Conservation (phyloP, 176 grass and related monocot species). For the Calamus simplicifolius region DNA sequence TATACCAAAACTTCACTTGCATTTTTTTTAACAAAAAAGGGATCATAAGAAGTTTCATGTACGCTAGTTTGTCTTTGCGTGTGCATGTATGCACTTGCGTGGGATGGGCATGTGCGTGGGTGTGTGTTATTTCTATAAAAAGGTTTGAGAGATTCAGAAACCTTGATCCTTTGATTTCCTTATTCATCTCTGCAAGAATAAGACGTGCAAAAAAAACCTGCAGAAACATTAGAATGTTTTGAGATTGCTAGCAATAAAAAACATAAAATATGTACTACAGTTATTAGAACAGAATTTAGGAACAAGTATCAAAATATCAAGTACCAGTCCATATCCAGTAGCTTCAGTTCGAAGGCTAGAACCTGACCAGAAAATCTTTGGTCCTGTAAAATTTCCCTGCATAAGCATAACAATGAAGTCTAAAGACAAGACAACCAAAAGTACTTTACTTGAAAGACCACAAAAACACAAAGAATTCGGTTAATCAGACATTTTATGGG, state of each 20-base stretch:
- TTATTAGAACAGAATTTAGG: no score
- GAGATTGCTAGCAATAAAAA: background rate
- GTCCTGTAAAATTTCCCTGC: slow-evolving; percentile 99
- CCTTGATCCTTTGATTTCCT: slow-evolving; percentile 99
- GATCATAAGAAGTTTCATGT: no score
- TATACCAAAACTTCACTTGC: no score
- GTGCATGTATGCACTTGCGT: no score
- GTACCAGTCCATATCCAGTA: slow-evolving; percentile 98
- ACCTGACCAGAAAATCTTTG: slow-evolving; percentile 98
- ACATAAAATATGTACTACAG: background rate
- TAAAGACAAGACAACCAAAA: slow-evolving; percentile 17
- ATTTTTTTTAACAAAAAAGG: no score
- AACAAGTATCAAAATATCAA: slow-evolving; percentile 10
- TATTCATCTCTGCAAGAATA: slow-evolving; percentile 98
- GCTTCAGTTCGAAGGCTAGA: slow-evolving; percentile 98
- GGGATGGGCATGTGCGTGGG: no score
- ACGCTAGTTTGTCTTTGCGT: no score
- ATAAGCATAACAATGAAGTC: slow-evolving; percentile 53
- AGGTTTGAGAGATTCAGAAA: slow-evolving; percentile 21
- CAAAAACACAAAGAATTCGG: no score
- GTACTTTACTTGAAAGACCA: background rate
- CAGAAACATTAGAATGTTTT: background rate
- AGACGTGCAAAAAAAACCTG: slow-evolving; percentile 96
- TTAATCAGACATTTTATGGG: no score
- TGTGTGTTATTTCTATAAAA: background rate